Base-by-base conservation (phyloP, 495 filamentous ascomycete species). In the Ramalina intermedia region DNA sequence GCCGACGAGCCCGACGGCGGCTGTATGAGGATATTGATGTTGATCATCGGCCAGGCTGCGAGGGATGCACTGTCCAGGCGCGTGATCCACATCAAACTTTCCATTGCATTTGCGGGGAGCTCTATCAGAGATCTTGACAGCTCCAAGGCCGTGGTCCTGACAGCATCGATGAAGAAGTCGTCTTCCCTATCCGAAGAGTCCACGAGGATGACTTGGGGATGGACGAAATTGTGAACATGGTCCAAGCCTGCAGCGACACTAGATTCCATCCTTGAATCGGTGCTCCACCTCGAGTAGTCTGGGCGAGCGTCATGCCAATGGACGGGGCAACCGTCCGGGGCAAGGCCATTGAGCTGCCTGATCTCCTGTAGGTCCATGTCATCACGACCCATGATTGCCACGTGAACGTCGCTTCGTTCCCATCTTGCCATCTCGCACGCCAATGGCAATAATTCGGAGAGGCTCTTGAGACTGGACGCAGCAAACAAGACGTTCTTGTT, bases 1-100 rank as follows among this genome's bases (percentile, higher is more conserved):
- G 85, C 84, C 8, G 84, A 78, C 23, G 78, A 75, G 3, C 76
- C 69, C 7, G 74, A 61, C 12, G 79, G 69, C n/a, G 81, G 82
- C 43, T 87, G 81, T 29, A 94, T 75, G 8, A 89, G 61, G 20
- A 94, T 82, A 46, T 93, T 84, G 42, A 94, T 69, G 36, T 68
- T 74, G 6, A 82, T 64, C 39, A 76, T 74, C 55, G 85, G 79
- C 87, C 87, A 94, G 24, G 72, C 84, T 61, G 63, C 69, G 47
- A 94, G 66, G 27, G 85, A 79, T 43, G 72, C 69, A 50, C 80
- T 80, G 55, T 90, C 84, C 35, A 94, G 65, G 46, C 76, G 70
- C 3, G 85, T 76, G 17, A 91, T 70, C 87, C 87, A 94, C 60
- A 75, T 71, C 26, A 93, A 62, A 41, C 72, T 72, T 39, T 77